These are phyloP conservation scores for Ustilago hordei DNA, from an alignment of 1,284 basidiomycete species.

Conservation along the genomic window DNA sequence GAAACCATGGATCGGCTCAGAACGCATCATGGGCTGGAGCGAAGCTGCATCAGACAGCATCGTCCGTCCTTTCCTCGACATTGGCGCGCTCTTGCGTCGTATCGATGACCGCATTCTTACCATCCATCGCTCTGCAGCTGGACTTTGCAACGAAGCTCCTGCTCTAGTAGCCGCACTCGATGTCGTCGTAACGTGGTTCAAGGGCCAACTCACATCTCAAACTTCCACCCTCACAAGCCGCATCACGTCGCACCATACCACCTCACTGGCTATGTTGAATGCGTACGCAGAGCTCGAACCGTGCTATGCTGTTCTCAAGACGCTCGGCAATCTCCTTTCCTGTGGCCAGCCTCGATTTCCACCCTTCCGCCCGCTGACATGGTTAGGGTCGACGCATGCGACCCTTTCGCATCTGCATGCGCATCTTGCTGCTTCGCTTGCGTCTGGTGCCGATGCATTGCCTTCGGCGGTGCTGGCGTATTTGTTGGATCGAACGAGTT, in stretches of 20 bases:
- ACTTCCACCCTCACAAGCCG: slow-evolving; percentile 10
- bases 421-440: slow-evolving; percentile 49
- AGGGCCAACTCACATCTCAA: slow-evolving; percentile 33
- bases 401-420: slow-evolving; percentile 53
- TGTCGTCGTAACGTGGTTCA: slow-evolving; percentile 48
- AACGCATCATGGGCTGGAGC: slow-evolving; percentile 46
- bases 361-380: slow-evolving; percentile 37
- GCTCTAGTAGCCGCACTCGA: slow-evolving; percentile 47
- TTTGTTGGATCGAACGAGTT: slow-evolving; percentile 44
- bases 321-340: slow-evolving; percentile 38
- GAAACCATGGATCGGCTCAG: slow-evolving; percentile 39
- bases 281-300: slow-evolving; percentile 43
- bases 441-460: slow-evolving; percentile 32
- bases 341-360: slow-evolving; percentile 32
- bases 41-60: slow-evolving; percentile 39
- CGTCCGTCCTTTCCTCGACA: slow-evolving; percentile 38
- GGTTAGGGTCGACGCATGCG: slow-evolving; percentile 31
- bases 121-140: slow-evolving; percentile 24
- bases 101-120: slow-evolving; percentile 36
- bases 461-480: slow-evolving; percentile 40
- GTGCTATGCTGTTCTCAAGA: slow-evolving; percentile 26
- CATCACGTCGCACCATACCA: neutral
- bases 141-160: slow-evolving; percentile 39
- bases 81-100: slow-evolving; percentile 43
- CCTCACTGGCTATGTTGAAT: slow-evolving; percentile 33